These are phyloP conservation scores for Paracorniculantispora psalliotae DNA, from an alignment of 2,329 filamentous ascomycete species.

Conservation along the genomic window DNA sequence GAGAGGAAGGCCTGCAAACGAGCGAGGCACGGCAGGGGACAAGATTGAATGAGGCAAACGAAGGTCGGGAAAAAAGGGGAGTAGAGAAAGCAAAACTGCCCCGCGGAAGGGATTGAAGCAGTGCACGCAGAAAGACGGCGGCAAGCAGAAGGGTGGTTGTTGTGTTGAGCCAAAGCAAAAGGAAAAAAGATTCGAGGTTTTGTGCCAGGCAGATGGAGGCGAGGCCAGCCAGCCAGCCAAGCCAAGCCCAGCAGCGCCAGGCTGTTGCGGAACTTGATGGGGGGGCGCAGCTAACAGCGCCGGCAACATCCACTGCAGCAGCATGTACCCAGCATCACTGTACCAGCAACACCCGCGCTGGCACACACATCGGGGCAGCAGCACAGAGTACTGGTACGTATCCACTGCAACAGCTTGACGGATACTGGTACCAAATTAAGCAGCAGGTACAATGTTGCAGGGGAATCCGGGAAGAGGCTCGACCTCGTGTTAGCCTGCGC, in stretches of 20 bases:
- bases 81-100: constrained; percentile 11
- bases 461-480: background rate
- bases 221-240: background rate
- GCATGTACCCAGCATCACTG: no score
- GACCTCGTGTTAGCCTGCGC: constrained; percentile 10
- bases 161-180: constrained; percentile 7
- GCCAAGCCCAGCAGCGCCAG: no score
- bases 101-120: constrained; percentile 10
- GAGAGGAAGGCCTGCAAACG: constrained; percentile 5
- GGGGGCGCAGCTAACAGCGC: background rate
- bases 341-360: no score
- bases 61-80: background rate
- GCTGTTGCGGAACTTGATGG: background rate
- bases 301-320: background rate
- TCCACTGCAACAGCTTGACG: background rate
- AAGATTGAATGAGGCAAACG: constrained; percentile 1
- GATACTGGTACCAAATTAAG: constrained; percentile 10
- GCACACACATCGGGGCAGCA: background rate
- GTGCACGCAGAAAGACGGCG: background rate
- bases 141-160: background rate
- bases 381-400: background rate
- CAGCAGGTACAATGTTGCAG: background rate
- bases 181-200: constrained; percentile 4
- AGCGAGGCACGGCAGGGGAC: constrained; percentile 2
- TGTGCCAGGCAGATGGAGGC: background rate